Conservation (phyloP, 495 filamentous ascomycete genomes). For the Penicillium tannophilum region DNA sequence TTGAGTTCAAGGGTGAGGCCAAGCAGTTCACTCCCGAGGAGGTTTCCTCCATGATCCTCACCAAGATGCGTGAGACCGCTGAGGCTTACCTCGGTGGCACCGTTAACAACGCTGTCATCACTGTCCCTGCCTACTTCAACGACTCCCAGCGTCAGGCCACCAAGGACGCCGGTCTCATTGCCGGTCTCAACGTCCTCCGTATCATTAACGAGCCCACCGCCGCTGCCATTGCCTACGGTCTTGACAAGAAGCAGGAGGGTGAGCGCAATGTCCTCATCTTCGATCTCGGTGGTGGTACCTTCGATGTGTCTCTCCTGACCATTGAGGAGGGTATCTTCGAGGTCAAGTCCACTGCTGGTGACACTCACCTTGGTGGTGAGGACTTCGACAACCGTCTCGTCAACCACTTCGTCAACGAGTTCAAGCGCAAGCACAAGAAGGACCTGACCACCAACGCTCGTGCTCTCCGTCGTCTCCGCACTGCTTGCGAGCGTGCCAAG, state of each 20-base stretch:
- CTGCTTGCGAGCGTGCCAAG: slow-evolving; percentile 99
- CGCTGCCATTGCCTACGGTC: slow-evolving; percentile 71
- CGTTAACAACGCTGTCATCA: slow-evolving; percentile 98
- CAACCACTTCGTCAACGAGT: slow-evolving; percentile 93
- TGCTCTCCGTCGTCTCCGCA: slow-evolving; percentile 95
- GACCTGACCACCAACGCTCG: slow-evolving; percentile 88
- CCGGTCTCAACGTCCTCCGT: slow-evolving; percentile 96
- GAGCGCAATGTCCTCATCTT: slow-evolving; percentile 99
- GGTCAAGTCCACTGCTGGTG: slow-evolving; percentile 97
- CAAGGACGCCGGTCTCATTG: slow-evolving; percentile 97
- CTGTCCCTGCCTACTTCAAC: slow-evolving; percentile 99
- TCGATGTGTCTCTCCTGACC: slow-evolving; percentile 98
- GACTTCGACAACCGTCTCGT: slow-evolving; percentile 98
- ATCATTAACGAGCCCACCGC: slow-evolving; percentile 99
- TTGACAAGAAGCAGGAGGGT: slow-evolving; percentile 94
- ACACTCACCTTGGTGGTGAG: slow-evolving; percentile 98
- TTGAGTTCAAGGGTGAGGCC: slow-evolving; percentile 91
- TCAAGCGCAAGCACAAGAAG: slow-evolving; percentile 84
- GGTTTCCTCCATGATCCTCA: slow-evolving; percentile 93
- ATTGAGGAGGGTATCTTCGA: slow-evolving; percentile 99
- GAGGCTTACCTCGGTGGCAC: slow-evolving; percentile 95
- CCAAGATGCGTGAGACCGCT: slow-evolving; percentile 98
- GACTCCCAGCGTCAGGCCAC: slow-evolving; percentile 99
- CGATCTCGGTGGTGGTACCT: slow-evolving; percentile 99
- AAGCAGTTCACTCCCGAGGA: slow-evolving; percentile 98